These are phyloP conservation scores for Clarireedia hainanense DNA, from an alignment of 2,329 filamentous ascomycete genomes.

Conservation along the genomic window DNA sequence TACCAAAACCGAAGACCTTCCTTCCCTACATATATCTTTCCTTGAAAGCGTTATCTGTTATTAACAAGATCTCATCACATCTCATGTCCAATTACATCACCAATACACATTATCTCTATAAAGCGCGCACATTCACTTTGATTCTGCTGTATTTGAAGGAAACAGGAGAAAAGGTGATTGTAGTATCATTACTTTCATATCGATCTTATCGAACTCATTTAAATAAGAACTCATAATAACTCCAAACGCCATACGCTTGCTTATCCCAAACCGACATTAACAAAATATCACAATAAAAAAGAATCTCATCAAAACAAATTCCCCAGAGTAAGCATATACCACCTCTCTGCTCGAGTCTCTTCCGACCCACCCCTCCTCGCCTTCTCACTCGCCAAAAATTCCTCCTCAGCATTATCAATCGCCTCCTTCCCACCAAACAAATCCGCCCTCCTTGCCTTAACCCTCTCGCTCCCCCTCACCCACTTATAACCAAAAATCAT, in stretches of 20 bases:
- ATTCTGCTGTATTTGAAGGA: no score
- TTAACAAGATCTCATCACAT: no score
- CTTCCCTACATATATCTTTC: no score
- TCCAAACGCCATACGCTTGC: background rate
- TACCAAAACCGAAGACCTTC: no score
- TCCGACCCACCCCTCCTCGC: slow-evolving; percentile 8
- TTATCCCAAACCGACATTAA: background rate
- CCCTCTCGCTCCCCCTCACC: slow-evolving; percentile 33
- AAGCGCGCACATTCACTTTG: no score
- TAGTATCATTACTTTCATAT: no score
- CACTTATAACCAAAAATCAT: slow-evolving; percentile 50
- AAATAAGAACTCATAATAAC: background rate
- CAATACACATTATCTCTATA: no score
- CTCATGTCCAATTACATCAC: no score
- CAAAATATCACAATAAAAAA: background rate
- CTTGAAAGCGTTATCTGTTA: no score
- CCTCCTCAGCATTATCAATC: slow-evolving; percentile 51
- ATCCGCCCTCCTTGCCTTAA: slow-evolving; percentile 44
- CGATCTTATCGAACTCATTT: no score
- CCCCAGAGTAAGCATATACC: background rate
- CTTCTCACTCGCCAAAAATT: slow-evolving; percentile 17
- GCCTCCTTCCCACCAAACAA: slow-evolving; percentile 49
- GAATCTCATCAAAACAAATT: background rate
- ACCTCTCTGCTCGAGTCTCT: background rate
- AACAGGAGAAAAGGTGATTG: no score